phyloP scores from a whole-genome alignment of 768 basidiomycete species.

The Tulasnella sp. region DNA sequence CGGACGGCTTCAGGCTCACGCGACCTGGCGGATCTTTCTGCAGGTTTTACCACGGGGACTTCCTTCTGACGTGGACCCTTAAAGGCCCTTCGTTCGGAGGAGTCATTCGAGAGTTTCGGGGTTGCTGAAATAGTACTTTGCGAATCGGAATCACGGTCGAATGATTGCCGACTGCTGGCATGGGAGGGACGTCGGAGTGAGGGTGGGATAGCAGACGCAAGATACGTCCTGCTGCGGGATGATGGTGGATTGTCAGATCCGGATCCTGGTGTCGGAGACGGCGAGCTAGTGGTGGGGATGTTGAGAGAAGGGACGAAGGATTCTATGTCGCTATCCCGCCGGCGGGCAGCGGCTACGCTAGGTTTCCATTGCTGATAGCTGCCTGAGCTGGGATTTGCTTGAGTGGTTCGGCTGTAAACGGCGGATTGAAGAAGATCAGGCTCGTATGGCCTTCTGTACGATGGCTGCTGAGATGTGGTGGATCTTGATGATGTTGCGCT shows the following conservation, averaged over 20 bases:
- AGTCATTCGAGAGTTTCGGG: neutral
- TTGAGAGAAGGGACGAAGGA: neutral
- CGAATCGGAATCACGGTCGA: neutral
- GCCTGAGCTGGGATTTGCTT: neutral
- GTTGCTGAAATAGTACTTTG: neutral
- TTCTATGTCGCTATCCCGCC: conserved; percentile 1
- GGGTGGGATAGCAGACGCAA: neutral
- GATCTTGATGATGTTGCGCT: neutral
- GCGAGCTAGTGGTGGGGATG: neutral
- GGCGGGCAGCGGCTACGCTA: neutral
- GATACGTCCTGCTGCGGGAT: neutral
- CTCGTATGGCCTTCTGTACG: neutral
- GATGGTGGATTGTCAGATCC: neutral
- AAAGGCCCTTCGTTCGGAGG: neutral
- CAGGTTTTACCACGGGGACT: neutral
- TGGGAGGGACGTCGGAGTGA: neutral
- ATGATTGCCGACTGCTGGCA: neutral
- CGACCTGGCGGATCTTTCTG: neutral
- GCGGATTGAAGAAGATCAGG: neutral
- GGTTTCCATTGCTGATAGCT: conserved; percentile 1
- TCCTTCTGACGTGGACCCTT: neutral
- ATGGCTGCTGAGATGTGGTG: neutral
- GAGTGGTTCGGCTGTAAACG: neutral
- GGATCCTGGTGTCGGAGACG: neutral
- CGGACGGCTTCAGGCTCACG: neutral